Evolutionary conservation across 441 rosid species (phyloP).

Genomic region (Pelargonium exstipulatum): DNA sequence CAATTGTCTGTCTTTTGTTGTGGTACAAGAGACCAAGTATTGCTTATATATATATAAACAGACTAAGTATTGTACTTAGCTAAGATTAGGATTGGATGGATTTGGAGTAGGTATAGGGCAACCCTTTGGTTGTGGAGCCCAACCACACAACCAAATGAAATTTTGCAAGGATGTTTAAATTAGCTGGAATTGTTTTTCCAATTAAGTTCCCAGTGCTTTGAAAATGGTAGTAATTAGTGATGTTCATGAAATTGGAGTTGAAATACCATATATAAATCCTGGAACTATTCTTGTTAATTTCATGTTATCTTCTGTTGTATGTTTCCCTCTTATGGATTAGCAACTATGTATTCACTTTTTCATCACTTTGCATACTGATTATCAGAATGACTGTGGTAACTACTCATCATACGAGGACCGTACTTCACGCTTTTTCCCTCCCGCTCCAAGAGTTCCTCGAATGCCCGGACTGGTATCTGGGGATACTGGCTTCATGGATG

Average conservation of each 20-base stretch:
- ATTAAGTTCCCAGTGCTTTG: neutral
- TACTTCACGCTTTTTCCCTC: slow-evolving; percentile 75
- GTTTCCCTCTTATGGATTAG: neutral
- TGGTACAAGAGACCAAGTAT: neutral
- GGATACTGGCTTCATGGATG: slow-evolving; percentile 71
- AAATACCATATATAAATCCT: neutral
- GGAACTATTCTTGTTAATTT: neutral
- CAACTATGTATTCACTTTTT: slow-evolving; percentile 9
- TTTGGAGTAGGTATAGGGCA: neutral
- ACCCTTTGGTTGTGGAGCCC: neutral
- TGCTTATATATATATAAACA: neutral
- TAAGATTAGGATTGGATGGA: slow-evolving; percentile 4
- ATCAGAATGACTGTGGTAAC: slow-evolving; percentile 43
- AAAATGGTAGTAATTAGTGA: neutral
- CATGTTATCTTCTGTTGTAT: neutral
- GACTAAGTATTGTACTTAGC: no score
- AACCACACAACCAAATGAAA: neutral
- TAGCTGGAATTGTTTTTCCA: no score
- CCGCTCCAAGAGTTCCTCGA: slow-evolving; percentile 69
- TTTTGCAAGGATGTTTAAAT: no score
- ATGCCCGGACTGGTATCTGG: slow-evolving; percentile 66
- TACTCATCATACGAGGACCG: slow-evolving; percentile 60
- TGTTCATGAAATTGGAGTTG: neutral
- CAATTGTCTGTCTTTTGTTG: neutral
- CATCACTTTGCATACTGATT: slow-evolving; percentile 18